Conservation (phyloP, 768 basidiomycete species). For the Serpula lacrymans region DNA sequence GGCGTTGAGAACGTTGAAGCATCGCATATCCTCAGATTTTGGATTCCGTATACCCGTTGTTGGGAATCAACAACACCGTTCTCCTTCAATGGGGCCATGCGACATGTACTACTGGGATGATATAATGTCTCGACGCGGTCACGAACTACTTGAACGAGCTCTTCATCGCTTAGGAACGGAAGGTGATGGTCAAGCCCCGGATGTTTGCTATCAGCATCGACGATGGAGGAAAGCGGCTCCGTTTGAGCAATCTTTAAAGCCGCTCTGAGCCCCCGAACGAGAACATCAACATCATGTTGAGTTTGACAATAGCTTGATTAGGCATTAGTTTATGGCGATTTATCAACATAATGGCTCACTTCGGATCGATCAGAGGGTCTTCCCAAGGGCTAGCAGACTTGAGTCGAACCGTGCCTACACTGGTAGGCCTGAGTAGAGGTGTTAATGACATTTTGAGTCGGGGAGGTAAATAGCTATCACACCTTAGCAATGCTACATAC, state of each 20-base stretch:
- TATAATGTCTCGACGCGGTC: slow-evolving; percentile 38
- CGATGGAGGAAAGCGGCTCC: slow-evolving; percentile 33
- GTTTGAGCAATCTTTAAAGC: slow-evolving; percentile 35
- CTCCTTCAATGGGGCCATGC: no score
- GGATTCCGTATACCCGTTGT: slow-evolving; percentile 40
- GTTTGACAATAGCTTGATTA: slow-evolving; percentile 38
- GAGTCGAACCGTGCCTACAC: slow-evolving; percentile 37
- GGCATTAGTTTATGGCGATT: slow-evolving; percentile 20
- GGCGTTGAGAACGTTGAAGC: slow-evolving; percentile 43
- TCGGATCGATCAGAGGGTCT: slow-evolving; percentile 41
- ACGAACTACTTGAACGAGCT: slow-evolving; percentile 32
- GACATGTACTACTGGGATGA: slow-evolving; percentile 39
- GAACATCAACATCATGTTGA: slow-evolving; percentile 34
- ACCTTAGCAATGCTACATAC: slow-evolving; percentile 51
- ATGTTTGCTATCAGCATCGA: slow-evolving; percentile 28
- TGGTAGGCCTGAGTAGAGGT: slow-evolving; percentile 44
- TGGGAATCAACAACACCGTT: slow-evolving; percentile 43
- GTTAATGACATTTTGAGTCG: slow-evolving; percentile 35
- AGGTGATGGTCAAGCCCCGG: slow-evolving; percentile 37
- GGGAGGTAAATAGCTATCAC: slow-evolving; percentile 45
- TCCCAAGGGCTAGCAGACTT: slow-evolving; percentile 40
- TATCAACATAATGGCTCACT: slow-evolving; percentile 20
- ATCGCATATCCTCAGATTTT: slow-evolving; percentile 43
- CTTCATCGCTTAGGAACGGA: slow-evolving; percentile 26
- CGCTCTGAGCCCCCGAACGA: slow-evolving; percentile 40